Conservation (phyloP, 768 basidiomycete genomes). For the Grammothele lineata region DNA sequence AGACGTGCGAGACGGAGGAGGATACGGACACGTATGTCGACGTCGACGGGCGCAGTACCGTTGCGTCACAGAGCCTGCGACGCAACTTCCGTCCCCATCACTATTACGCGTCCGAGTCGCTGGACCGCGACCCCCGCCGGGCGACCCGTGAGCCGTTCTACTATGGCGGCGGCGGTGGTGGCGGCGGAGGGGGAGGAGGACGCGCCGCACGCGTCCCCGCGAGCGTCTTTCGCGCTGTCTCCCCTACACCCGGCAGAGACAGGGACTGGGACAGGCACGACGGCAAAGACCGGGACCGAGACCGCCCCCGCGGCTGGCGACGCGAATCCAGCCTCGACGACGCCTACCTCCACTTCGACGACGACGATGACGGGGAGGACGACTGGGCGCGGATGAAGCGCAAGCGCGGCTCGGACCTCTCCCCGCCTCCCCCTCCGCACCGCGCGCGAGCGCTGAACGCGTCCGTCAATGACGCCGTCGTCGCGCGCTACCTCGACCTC, state of each 20-base stretch:
- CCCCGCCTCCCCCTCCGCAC: neutral
- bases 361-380: neutral
- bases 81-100: too few relatives aligned
- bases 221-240: conserved; percentile 9
- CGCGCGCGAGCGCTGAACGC: conserved; percentile 6
- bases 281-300: too few relatives aligned
- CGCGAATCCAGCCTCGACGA: too few relatives aligned
- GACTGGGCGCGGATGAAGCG: conserved; percentile 5
- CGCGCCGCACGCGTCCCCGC: conserved; percentile 7
- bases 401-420: too few relatives aligned
- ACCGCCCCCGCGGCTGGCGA: too few relatives aligned
- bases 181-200: too few relatives aligned
- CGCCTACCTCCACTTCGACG: too few relatives aligned
- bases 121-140: conserved; percentile 4
- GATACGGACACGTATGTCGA: neutral
- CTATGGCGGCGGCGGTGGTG: neutral
- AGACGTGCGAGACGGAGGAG: conserved; percentile 1
- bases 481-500: conserved; percentile 20
- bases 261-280: too few relatives aligned
- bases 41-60: conserved; percentile 4
- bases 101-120: too few relatives aligned
- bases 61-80: too few relatives aligned
- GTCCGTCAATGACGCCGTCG: conserved; percentile 17
- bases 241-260: conserved; percentile 1
- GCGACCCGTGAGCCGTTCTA: conserved; percentile 17